Evolutionary conservation across 148 eudicot genomes (phyloP).

Genomic region (Chenopodium quinoa): DNA sequence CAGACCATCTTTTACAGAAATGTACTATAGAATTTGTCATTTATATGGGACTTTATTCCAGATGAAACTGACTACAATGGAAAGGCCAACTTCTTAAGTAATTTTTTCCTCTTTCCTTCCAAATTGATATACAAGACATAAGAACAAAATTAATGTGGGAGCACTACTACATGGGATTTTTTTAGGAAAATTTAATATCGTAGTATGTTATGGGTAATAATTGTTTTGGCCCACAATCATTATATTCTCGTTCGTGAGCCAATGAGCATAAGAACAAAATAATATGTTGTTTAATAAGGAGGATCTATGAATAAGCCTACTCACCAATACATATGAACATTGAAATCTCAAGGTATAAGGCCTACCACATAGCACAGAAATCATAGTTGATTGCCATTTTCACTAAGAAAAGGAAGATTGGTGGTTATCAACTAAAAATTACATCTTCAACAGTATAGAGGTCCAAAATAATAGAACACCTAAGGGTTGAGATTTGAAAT

Average conservation of each 20-base stretch:
- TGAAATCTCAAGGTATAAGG: no score
- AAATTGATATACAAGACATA: neutral
- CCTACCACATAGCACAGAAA: no score
- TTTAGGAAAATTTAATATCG: neutral
- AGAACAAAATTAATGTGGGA: neutral
- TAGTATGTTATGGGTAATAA: neutral
- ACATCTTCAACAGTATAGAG: no score
- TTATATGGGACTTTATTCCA: neutral
- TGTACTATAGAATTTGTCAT: no score
- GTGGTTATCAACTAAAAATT: neutral
- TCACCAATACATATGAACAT: no score
- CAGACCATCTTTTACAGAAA: neutral
- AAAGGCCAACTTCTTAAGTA: neutral
- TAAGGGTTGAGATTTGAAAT: no score
- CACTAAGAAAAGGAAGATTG: neutral
- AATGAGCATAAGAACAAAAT: no score
- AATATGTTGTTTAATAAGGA: no score
- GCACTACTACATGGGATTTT: neutral
- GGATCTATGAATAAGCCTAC: no score
- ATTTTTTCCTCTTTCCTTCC: neutral
- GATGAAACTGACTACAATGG: neutral
- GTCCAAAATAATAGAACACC: no score
- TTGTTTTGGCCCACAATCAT: no score
- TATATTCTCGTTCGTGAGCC: no score
- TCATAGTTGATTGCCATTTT: neutral